phyloP scores from a whole-genome alignment of 495 filamentous ascomycete species.

The Penicillium bovifimosum region DNA sequence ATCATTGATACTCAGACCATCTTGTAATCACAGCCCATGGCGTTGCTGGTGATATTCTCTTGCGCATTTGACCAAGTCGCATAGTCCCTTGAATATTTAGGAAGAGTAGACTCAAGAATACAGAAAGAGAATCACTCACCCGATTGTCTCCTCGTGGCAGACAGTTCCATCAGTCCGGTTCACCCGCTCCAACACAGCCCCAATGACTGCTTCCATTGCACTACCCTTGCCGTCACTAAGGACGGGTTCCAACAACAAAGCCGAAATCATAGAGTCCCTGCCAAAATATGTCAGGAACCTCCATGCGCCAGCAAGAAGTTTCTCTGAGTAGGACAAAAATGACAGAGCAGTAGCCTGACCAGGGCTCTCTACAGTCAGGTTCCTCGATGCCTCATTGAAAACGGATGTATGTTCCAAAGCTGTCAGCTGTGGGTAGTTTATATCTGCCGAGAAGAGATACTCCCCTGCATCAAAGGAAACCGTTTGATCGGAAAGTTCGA shows the following conservation, averaged over 20 bases:
- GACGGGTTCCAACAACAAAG: conserved; percentile 52
- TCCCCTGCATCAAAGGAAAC: conserved; percentile 44
- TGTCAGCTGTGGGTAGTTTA: conserved; percentile 56
- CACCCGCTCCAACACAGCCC: conserved; percentile 53
- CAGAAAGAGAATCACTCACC: conserved; percentile 21
- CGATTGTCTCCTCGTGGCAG: conserved; percentile 62
- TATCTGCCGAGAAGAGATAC: conserved; percentile 54
- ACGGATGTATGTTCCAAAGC: conserved; percentile 43
- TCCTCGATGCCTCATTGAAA: conserved; percentile 41
- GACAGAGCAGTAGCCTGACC: conserved; percentile 49
- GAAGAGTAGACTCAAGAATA: too few species aligned
- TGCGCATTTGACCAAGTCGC: conserved; percentile 54
- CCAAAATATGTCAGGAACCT: conserved; percentile 64
- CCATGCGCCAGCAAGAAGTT: conserved; percentile 61
- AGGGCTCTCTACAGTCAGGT: conserved; percentile 39
- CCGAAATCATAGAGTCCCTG: conserved; percentile 57
- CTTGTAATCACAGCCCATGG: conserved; percentile 52
- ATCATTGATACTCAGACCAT: conserved; percentile 35
- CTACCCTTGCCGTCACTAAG: conserved; percentile 51
- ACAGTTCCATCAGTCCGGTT: conserved; percentile 54
- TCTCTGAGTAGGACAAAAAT: conserved; percentile 58
- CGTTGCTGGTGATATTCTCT: conserved; percentile 47
- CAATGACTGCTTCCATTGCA: conserved; percentile 56
- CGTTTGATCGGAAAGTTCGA: conserved; percentile 7
- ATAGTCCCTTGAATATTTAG: conserved; percentile 37